Percentiles rank a stretch among this genome's conserved stretches.
These are phyloP conservation scores for Chlamydomonas eustigma DNA, from an alignment of 139 green algal species.

Conservation along the genomic window DNA sequence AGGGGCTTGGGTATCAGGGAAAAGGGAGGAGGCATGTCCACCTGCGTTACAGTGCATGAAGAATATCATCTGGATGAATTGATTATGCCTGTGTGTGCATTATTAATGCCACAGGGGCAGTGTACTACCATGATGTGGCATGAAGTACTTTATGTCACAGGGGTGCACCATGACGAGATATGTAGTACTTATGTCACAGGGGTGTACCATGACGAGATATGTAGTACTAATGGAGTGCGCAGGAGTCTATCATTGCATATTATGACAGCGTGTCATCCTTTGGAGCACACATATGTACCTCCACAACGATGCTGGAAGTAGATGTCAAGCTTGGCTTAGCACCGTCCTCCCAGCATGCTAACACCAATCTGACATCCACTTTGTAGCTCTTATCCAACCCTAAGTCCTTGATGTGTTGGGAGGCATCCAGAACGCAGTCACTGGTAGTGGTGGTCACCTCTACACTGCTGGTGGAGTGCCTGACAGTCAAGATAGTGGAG, in stretches of 20 bases:
- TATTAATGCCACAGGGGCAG: too few species aligned
- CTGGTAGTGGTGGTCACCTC: neutral
- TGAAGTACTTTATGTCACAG: neutral
- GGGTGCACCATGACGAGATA: neutral
- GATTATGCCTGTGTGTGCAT: too few species aligned
- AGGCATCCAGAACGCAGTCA: neutral
- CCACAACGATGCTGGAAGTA: neutral
- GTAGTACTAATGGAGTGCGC: too few species aligned
- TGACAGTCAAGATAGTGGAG: neutral
- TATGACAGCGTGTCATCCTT: too few species aligned
- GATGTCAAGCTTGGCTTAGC: neutral
- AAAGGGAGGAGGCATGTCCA: constrained; percentile 21
- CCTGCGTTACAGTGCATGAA: constrained; percentile 4
- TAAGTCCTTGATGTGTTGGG: constrained; percentile 7
- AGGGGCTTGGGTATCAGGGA: constrained; percentile 10
- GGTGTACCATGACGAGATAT: neutral
- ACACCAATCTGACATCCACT: constrained; percentile 1
- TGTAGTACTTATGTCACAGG: neutral
- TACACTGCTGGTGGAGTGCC: neutral
- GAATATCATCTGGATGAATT: too few species aligned
- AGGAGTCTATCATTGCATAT: too few species aligned
- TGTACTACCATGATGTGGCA: neutral
- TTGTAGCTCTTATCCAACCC: constrained; percentile 15
- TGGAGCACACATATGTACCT: neutral
- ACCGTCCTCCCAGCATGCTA: neutral